Evolutionary conservation across 148 eudicot species (phyloP).

Genomic region (Chenopodium quinoa): DNA sequence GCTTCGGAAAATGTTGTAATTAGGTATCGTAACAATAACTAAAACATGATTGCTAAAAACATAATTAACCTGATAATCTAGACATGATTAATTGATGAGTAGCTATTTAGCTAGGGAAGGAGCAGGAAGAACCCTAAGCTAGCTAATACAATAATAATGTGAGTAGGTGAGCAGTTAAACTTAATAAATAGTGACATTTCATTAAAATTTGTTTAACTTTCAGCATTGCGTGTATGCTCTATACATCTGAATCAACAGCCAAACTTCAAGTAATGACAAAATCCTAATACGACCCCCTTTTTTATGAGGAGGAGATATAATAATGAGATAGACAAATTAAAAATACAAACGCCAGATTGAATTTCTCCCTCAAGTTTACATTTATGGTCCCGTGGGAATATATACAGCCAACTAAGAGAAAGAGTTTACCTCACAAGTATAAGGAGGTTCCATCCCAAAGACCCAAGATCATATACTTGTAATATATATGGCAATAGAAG

Average conservation of each 20-base stretch:
- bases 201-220: background rate
- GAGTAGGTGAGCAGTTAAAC: background rate
- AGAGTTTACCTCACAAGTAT: too few relatives aligned
- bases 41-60: background rate
- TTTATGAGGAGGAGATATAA: too few relatives aligned
- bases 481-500: too few relatives aligned
- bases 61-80: background rate
- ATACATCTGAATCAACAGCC: background rate
- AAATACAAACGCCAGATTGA: too few relatives aligned
- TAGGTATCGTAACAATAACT: background rate
- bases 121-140: slow-evolving; percentile 25
- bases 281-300: too few relatives aligned
- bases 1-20: background rate
- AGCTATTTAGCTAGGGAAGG: background rate
- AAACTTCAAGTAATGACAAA: background rate
- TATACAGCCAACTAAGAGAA: too few relatives aligned
- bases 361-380: too few relatives aligned
- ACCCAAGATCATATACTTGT: too few relatives aligned
- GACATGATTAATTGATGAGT: background rate
- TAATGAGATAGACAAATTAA: too few relatives aligned
- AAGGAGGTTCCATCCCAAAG: too few relatives aligned
- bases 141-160: slow-evolving; percentile 5
- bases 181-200: background rate
- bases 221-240: background rate
- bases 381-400: too few relatives aligned